phyloP scores from a whole-genome alignment of 768 basidiomycete species.

The Phanerochaete sordida region DNA sequence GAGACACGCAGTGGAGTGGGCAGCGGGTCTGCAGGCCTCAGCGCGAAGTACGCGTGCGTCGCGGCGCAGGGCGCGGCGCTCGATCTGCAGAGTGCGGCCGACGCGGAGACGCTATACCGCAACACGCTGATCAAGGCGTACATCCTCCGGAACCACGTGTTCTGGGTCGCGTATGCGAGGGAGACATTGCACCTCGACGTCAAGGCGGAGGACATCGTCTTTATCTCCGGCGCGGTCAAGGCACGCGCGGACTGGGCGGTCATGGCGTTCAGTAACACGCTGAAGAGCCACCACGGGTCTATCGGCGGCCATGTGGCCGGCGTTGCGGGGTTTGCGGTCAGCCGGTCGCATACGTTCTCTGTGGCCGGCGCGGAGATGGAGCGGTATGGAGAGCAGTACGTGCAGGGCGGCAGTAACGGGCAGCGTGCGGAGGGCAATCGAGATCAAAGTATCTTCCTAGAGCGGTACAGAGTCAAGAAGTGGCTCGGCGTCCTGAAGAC shows the following conservation, averaged over 20 bases:
- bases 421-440: neutral
- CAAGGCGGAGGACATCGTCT: neutral
- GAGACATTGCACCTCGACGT: neutral
- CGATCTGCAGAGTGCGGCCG: neutral
- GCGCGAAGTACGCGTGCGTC: neutral
- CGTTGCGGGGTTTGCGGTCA: neutral
- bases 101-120: neutral
- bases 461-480: constrained; percentile 13
- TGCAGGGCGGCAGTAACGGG: no score
- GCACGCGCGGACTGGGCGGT: neutral
- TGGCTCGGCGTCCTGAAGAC: neutral
- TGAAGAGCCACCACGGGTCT: no score
- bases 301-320: no score
- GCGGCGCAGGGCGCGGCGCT: neutral
- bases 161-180: neutral
- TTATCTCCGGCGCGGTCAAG: neutral
- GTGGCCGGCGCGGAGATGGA: no score
- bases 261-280: neutral
- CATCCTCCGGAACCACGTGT: neutral
- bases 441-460: neutral
- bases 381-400: neutral
- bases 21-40: neutral
- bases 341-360: neutral
- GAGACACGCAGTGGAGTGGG: no score
- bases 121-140: neutral